Conservation (phyloP, 2,329 filamentous ascomycete species). For the Aspergillus luchuensis region DNA sequence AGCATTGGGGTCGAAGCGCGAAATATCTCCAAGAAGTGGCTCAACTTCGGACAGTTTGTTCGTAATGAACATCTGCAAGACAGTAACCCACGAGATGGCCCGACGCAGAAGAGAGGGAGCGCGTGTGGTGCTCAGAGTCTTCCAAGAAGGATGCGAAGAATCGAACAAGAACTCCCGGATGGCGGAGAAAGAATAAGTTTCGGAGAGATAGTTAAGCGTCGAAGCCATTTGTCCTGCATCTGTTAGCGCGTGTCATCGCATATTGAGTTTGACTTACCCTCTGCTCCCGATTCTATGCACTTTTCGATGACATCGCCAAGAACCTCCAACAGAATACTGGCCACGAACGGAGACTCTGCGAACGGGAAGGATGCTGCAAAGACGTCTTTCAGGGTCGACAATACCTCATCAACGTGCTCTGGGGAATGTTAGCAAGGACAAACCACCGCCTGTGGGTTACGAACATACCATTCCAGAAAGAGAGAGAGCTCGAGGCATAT, state of each 20-base stretch:
- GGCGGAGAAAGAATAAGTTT: slow-evolving; percentile 32
- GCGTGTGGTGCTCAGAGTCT: slow-evolving; percentile 32
- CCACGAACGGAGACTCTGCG: slow-evolving; percentile 38
- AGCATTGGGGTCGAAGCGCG: slow-evolving; percentile 36
- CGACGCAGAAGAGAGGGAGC: slow-evolving; percentile 40
- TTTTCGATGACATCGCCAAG: slow-evolving; percentile 40
- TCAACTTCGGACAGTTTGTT: slow-evolving; percentile 21
- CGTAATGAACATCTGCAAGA: slow-evolving; percentile 28
- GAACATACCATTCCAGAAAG: slow-evolving; percentile 37
- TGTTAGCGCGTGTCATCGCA: slow-evolving; percentile 11
- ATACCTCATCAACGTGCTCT: slow-evolving; percentile 35
- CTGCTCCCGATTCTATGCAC: slow-evolving; percentile 30
- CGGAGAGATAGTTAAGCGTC: slow-evolving; percentile 27
- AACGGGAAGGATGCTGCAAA: slow-evolving; percentile 31
- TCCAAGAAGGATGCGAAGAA: slow-evolving; percentile 28
- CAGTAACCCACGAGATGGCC: slow-evolving; percentile 35
- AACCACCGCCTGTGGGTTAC: too few relatives aligned
- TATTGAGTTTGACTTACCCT: slow-evolving; percentile 27
- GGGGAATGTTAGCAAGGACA: slow-evolving; percentile 11
- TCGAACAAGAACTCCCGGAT: slow-evolving; percentile 31
- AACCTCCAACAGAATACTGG: slow-evolving; percentile 40
- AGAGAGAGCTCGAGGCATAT: slow-evolving; percentile 34
- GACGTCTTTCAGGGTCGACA: slow-evolving; percentile 28
- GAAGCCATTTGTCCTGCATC: slow-evolving; percentile 20
- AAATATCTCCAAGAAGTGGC: slow-evolving; percentile 29